Evolutionary conservation across 345 rosid genomes (phyloP).

Genomic region (Leavenworthia alabamica): DNA sequence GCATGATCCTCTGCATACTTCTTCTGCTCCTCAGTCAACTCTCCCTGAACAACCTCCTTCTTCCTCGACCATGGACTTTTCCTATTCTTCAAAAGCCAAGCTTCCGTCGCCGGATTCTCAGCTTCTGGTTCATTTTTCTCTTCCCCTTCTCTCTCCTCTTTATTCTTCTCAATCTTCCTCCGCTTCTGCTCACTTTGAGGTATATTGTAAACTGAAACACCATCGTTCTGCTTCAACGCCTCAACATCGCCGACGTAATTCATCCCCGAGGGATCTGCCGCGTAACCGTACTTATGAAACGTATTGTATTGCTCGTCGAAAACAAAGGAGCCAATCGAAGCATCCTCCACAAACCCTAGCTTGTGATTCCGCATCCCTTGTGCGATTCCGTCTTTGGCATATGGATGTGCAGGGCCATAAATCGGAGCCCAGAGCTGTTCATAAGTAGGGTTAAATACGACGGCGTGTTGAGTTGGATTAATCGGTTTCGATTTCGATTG

Average conservation of each 20-base stretch:
- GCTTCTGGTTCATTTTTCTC: slow-evolving; percentile 40
- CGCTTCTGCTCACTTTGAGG: slow-evolving; percentile 82
- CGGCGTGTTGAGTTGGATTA: slow-evolving; percentile 70
- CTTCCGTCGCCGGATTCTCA: slow-evolving; percentile 74
- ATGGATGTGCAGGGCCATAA: slow-evolving; percentile 79
- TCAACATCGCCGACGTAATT: slow-evolving; percentile 76
- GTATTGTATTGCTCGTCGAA: slow-evolving; percentile 95
- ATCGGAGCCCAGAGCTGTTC: slow-evolving; percentile 96
- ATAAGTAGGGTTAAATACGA: slow-evolving; percentile 69
- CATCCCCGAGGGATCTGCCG: slow-evolving; percentile 78
- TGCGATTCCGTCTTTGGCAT: slow-evolving; percentile 89
- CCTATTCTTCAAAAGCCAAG: slow-evolving; percentile 75
- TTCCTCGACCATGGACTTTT: slow-evolving; percentile 97
- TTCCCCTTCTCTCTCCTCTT: slow-evolving; percentile 34
- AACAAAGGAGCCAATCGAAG: slow-evolving; percentile 68
- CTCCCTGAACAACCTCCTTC: slow-evolving; percentile 71
- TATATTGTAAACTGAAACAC: slow-evolving; percentile 67
- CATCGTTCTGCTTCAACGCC: slow-evolving; percentile 53
- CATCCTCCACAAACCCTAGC: slow-evolving; percentile 93
- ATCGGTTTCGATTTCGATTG: slow-evolving; percentile 60
- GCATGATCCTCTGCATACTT: slow-evolving; percentile 93
- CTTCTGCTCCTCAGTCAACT: slow-evolving; percentile 94
- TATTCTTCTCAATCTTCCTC: slow-evolving; percentile 57
- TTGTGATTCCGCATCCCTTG: slow-evolving; percentile 98
- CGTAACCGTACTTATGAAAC: slow-evolving; percentile 80